Conservation (phyloP, 2,329 filamentous ascomycete genomes). For the Periconia macrospinosa region DNA sequence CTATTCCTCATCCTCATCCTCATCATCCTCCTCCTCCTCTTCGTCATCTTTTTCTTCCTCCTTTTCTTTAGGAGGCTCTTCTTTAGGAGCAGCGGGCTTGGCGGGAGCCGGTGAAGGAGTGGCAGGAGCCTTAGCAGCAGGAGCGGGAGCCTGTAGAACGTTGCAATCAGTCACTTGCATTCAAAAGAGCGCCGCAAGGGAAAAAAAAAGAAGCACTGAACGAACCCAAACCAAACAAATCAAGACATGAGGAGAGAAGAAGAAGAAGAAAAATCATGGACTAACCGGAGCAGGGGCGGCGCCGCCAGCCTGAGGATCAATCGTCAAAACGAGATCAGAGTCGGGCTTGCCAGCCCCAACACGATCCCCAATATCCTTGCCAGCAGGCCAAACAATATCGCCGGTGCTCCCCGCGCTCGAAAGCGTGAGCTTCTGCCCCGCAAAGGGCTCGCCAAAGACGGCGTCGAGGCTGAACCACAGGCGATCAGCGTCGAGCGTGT, state of each 20-base stretch:
- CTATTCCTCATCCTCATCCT: not conserved
- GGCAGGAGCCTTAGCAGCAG: too few species aligned
- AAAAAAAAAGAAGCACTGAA: not conserved
- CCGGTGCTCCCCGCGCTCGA: constrained; percentile 14
- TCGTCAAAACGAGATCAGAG: constrained; percentile 27
- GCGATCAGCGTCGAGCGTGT: constrained; percentile 22
- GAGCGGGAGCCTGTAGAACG: not conserved
- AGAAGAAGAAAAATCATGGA: not conserved
- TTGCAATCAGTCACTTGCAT: not conserved
- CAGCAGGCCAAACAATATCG: constrained; percentile 26
- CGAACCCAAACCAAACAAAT: too few species aligned
- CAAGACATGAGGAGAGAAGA: not conserved
- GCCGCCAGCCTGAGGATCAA: constrained; percentile 13
- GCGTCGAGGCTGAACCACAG: constrained; percentile 32
- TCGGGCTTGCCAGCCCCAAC: constrained; percentile 11
- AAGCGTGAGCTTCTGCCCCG: constrained; percentile 23
- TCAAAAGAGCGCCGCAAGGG: not conserved
- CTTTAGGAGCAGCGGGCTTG: not conserved
- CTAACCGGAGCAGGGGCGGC: not conserved
- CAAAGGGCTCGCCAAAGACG: constrained; percentile 32
- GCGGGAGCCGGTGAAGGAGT: not conserved
- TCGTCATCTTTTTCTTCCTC: not conserved
- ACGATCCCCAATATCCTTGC: constrained; percentile 22
- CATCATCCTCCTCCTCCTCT: not conserved
- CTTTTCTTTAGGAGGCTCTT: too few species aligned